Evolutionary conservation across 352 stramenopile species (phyloP).

Genomic region (Phytophthora brassicae): DNA sequence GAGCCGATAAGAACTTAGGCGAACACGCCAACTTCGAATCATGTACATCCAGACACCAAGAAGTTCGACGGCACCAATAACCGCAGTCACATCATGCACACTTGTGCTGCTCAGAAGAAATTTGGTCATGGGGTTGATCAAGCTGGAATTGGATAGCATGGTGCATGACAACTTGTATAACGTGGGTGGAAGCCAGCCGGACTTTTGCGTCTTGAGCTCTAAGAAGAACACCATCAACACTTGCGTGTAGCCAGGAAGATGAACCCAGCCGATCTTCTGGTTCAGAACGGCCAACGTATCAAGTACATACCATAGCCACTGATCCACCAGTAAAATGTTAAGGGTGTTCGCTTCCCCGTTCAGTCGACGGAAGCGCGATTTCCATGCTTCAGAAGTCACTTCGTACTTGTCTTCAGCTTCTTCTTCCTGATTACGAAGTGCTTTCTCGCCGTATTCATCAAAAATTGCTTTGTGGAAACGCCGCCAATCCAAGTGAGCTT

Average conservation of each 20-base stretch:
- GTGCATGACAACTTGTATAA: conserved; percentile 90
- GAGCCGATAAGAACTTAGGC: conserved; percentile 81
- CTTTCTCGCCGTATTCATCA: conserved; percentile 86
- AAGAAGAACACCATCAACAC: conserved; percentile 90
- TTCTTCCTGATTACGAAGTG: conserved; percentile 83
- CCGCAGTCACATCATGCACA: conserved; percentile 85
- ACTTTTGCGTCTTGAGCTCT: conserved; percentile 89
- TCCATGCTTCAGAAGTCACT: conserved; percentile 82
- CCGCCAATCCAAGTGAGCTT: conserved; percentile 88
- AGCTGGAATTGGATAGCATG: conserved; percentile 84
- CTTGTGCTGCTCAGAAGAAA: conserved; percentile 87
- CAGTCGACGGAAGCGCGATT: conserved; percentile 77
- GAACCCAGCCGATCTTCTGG: conserved; percentile 87
- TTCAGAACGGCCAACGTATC: conserved; percentile 89
- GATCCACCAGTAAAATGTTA: conserved; percentile 86
- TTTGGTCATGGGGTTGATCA: conserved; percentile 92
- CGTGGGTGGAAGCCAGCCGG: conserved; percentile 80
- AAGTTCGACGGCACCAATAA: conserved; percentile 86
- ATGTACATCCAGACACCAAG: conserved; percentile 92
- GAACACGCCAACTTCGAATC: conserved; percentile 90
- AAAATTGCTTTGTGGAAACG: conserved; percentile 89
- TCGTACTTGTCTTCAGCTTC: conserved; percentile 91
- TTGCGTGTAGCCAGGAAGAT: conserved; percentile 85
- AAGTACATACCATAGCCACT: conserved; percentile 90
- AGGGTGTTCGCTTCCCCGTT: conserved; percentile 84